These are phyloP conservation scores for Saccharomycopsis hybrid DNA, from an alignment of 1,139 yeast species.

Conservation along the genomic window DNA sequence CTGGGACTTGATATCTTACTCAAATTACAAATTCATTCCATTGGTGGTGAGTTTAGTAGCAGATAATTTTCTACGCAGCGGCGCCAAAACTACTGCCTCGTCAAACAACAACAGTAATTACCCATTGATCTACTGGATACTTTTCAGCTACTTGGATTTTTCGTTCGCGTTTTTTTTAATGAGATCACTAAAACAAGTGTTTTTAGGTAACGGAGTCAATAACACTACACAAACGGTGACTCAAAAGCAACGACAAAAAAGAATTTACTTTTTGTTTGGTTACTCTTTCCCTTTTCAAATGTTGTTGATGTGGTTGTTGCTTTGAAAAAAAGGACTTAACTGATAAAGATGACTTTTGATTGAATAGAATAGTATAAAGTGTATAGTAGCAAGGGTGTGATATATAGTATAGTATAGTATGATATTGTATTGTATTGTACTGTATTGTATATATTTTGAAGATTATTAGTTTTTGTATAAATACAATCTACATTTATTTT, in stretches of 20 bases:
- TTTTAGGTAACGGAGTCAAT: constrained; percentile 52
- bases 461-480: no score
- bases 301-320: constrained; percentile 43
- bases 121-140: constrained; percentile 35
- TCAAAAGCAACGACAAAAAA: constrained; percentile 67
- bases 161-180: constrained; percentile 66
- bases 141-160: constrained; percentile 40
- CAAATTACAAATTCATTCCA: constrained; percentile 93
- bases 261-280: constrained; percentile 79
- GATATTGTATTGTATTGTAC: no score
- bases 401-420: no score
- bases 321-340: constrained; percentile 10
- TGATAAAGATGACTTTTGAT: no score
- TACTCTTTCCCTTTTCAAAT: constrained; percentile 84
- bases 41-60: constrained; percentile 43
- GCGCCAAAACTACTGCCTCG: constrained; percentile 26
- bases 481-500: no score
- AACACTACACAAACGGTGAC: constrained; percentile 49
- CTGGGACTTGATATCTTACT: constrained; percentile 82
- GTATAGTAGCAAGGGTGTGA: no score
- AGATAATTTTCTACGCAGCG: constrained; percentile 34
- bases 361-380: no score
- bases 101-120: constrained; percentile 29
- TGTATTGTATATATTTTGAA: no score
- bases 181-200: constrained; percentile 76